These are phyloP conservation scores for Fragaria iinumae DNA, from an alignment of 306 rosid species.

Conservation along the genomic window DNA sequence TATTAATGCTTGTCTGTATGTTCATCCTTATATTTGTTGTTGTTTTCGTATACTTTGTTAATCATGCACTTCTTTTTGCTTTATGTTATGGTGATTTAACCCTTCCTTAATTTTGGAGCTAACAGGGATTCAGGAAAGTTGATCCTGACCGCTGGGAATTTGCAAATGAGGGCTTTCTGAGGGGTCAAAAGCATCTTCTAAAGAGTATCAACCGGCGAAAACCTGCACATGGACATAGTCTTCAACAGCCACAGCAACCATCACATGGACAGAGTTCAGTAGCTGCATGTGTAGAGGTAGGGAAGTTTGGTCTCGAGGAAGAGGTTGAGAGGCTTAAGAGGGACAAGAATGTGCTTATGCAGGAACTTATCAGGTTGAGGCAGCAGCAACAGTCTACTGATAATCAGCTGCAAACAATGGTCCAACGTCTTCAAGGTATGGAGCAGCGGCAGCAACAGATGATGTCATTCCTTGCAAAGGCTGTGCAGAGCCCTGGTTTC, in stretches of 20 bases:
- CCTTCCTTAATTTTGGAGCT: constrained; percentile 5
- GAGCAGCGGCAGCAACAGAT: constrained; percentile 97
- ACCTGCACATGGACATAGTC: constrained; percentile 80
- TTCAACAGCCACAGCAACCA: constrained; percentile 68
- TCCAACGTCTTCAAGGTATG: constrained; percentile 95
- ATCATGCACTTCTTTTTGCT: not conserved
- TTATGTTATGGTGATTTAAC: constrained; percentile 11
- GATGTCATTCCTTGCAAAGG: constrained; percentile 99
- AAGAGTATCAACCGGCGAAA: constrained; percentile 77
- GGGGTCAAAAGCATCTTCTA: constrained; percentile 94
- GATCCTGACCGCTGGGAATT: constrained; percentile 99
- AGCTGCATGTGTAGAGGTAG: constrained; percentile 95
- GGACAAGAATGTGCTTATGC: constrained; percentile 98
- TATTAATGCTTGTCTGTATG: not conserved
- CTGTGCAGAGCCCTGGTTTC: constrained; percentile 94
- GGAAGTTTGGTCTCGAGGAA: constrained; percentile 95
- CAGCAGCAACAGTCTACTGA: constrained; percentile 99
- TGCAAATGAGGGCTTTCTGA: constrained; percentile 92
- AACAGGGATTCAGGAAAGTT: constrained; percentile 94
- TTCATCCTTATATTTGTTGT: not conserved
- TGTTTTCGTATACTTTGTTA: not conserved
- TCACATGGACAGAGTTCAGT: constrained; percentile 76
- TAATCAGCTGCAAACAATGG: constrained; percentile 87
- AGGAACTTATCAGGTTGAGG: constrained; percentile 93
- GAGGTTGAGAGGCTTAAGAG: constrained; percentile 96